Evolutionary conservation across 768 basidiomycete genomes (phyloP).

Genomic region (Sarcomyxa edulis): DNA sequence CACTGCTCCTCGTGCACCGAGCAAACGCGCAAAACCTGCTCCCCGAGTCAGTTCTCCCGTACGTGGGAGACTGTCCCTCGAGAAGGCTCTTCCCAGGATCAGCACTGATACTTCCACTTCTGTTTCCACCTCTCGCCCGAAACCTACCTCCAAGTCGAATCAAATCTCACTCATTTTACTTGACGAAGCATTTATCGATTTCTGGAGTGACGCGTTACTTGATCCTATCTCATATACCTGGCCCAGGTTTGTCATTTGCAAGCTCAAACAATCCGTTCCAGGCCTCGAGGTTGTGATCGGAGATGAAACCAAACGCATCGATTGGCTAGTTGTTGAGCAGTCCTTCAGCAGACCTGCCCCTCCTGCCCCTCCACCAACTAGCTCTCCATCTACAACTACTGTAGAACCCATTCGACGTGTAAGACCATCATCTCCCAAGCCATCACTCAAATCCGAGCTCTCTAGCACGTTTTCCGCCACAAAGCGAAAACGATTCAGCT

Average conservation of each 20-base stretch:
- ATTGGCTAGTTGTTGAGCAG: constrained; percentile 72
- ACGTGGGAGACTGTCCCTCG: constrained; percentile 22
- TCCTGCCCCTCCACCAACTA: constrained; percentile 15
- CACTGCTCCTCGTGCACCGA: constrained; percentile 37
- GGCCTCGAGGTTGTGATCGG: constrained; percentile 16
- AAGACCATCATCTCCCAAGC: constrained; percentile 32
- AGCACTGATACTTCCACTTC: constrained; percentile 16
- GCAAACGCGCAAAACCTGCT: constrained; percentile 20
- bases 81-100: constrained; percentile 13
- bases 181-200: constrained; percentile 81
- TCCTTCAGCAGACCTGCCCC: constrained; percentile 33
- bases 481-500: constrained; percentile 61
- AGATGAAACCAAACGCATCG: constrained; percentile 34
- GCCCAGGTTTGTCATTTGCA: constrained; percentile 70
- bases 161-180: constrained; percentile 47
- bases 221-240: constrained; percentile 62
- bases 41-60: constrained; percentile 9
- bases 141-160: constrained; percentile 32
- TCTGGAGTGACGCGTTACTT: constrained; percentile 71
- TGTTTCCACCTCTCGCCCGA: constrained; percentile 13
- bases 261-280: constrained; percentile 43
- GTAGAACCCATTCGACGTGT: background rate
- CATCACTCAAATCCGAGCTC: constrained; percentile 38
- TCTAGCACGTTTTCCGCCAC: constrained; percentile 43
- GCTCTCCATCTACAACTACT: constrained; percentile 11